Percentiles rank a stretch among this genome's conserved stretches.
Conservation (phyloP, 2,329 filamentous ascomycete species). For the Neurospora sp. region DNA sequence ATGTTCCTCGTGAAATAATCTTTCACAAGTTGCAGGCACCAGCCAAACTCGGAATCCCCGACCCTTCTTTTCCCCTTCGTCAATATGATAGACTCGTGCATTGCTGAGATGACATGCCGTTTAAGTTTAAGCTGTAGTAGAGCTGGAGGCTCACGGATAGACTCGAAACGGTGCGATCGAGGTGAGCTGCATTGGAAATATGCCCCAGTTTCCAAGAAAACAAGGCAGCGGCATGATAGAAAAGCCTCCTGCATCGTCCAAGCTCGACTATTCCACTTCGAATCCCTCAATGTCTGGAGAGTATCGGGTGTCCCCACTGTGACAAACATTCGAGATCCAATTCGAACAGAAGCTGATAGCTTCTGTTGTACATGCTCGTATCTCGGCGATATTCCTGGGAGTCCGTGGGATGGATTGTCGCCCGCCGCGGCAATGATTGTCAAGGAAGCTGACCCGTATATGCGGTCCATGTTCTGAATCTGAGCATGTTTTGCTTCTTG, state of each 20-base stretch:
- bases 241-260: conserved; percentile 6
- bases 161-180: neutral
- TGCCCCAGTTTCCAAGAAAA: neutral
- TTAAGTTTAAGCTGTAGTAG: too few species aligned
- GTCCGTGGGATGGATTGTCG: conserved; percentile 23
- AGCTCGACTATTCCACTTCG: conserved; percentile 1
- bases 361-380: too few species aligned
- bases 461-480: too few species aligned
- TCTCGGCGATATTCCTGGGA: conserved; percentile 21
- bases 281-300: neutral
- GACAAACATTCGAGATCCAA: neutral
- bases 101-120: too few species aligned
- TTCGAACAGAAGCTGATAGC: neutral
- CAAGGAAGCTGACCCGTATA: too few species aligned
- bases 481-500: too few species aligned
- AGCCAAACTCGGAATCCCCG: too few species aligned
- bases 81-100: too few species aligned
- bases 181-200: neutral
- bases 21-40: too few species aligned
- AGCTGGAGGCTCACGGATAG: neutral
- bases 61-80: too few species aligned
- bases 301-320: neutral
- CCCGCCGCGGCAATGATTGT: conserved; percentile 29
- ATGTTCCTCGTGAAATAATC: too few species aligned
- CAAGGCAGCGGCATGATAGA: neutral